These are phyloP conservation scores for Cladophialophora psammophila DNA, from an alignment of 2,329 filamentous ascomycete genomes.

Conservation along the genomic window DNA sequence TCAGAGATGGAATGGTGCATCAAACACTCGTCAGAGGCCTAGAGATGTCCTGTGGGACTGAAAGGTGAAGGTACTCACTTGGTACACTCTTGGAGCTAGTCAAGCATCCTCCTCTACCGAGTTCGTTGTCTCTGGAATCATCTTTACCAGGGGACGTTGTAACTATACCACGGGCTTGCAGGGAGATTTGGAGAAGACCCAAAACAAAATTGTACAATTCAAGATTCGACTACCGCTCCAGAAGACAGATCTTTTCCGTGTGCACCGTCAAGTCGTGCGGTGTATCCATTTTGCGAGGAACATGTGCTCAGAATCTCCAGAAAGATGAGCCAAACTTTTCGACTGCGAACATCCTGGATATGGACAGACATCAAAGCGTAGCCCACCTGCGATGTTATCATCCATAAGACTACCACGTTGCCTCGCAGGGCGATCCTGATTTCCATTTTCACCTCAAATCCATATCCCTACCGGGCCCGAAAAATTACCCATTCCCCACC, in stretches of 20 bases:
- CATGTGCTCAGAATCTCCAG: neutral
- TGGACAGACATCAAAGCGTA: neutral
- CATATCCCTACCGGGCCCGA: neutral
- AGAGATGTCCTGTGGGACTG: neutral
- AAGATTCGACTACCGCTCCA: constrained; percentile 1
- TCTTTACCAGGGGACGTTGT: constrained; percentile 10
- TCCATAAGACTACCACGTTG: neutral
- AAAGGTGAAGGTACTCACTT: neutral
- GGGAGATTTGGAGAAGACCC: constrained; percentile 8
- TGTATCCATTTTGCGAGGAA: neutral
- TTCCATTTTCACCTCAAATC: neutral
- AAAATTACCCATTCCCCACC: neutral
- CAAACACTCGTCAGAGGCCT: neutral
- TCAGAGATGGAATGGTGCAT: neutral
- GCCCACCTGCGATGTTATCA: neutral
- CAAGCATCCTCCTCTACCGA: neutral
- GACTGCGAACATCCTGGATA: constrained; percentile 5
- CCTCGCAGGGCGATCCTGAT: neutral
- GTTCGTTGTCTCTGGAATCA: neutral
- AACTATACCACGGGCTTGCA: constrained; percentile 18
- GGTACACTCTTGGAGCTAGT: neutral
- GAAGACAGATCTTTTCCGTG: neutral
- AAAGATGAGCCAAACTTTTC: neutral
- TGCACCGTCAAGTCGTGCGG: neutral
- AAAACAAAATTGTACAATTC: constrained; percentile 17